These are phyloP conservation scores for Camellia japonica DNA, from an alignment of 148 eudicot genomes.

Conservation along the genomic window DNA sequence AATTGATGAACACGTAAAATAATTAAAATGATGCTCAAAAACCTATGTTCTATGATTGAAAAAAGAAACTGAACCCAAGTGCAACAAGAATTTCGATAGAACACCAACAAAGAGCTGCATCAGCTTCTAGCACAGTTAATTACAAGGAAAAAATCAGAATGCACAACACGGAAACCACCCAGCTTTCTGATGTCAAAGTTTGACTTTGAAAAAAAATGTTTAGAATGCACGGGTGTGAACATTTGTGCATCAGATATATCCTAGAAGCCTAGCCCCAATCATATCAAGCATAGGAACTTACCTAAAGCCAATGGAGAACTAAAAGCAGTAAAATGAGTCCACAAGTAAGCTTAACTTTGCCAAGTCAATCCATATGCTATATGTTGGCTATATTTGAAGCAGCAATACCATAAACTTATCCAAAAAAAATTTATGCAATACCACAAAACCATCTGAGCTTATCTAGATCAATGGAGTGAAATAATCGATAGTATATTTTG, in stretches of 20 bases:
- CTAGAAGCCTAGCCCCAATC: no score
- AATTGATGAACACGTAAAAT: slow-evolving; percentile 1
- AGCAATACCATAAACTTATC: neutral
- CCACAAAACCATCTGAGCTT: neutral
- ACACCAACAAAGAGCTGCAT: neutral
- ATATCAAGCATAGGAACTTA: no score
- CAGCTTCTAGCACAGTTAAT: neutral
- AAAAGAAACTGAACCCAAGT: neutral
- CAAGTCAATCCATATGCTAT: neutral
- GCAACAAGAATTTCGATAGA: neutral
- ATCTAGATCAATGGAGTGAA: neutral
- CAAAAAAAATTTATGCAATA: neutral
- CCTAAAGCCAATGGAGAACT: neutral
- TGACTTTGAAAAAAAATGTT: no score
- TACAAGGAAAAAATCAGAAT: neutral
- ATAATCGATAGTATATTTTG: neutral
- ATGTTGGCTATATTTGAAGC: neutral
- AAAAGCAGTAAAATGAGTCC: neutral
- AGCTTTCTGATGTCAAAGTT: no score
- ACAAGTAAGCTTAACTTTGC: neutral
- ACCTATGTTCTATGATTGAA: neutral
- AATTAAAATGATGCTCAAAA: neutral
- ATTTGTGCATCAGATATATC: no score
- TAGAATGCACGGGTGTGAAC: no score
- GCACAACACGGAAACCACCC: neutral